Evolutionary conservation across 371 early-diverging fungal species (phyloP).

Genomic region (Cladochytrium tenue): DNA sequence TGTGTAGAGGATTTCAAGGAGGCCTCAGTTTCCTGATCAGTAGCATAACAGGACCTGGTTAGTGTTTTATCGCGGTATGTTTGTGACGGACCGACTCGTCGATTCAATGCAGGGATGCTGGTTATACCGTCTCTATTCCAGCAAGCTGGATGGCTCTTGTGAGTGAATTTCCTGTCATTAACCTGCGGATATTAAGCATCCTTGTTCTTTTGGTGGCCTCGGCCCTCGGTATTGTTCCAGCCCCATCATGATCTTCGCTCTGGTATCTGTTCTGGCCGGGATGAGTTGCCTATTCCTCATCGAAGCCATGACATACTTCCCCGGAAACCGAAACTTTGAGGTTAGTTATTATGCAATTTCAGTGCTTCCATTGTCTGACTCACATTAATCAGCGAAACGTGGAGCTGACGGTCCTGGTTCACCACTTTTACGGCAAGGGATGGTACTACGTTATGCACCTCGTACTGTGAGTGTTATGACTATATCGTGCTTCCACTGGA

Average conservation of each 20-base stretch:
- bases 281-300: slow-evolving; percentile 42
- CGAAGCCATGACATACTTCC: slow-evolving; percentile 48
- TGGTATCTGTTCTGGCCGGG: slow-evolving; percentile 36
- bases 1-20: slow-evolving; percentile 38
- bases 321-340: slow-evolving; percentile 50
- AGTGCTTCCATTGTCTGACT: too few species aligned
- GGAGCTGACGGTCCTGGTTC: slow-evolving; percentile 52
- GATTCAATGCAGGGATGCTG: slow-evolving; percentile 27
- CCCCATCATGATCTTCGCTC: slow-evolving; percentile 35
- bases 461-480: slow-evolving; percentile 27
- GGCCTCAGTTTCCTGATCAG: slow-evolving; percentile 39
- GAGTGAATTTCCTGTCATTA: too few species aligned
- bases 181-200: neutral
- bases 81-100: slow-evolving; percentile 9
- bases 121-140: slow-evolving; percentile 39
- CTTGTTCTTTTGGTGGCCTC: neutral
- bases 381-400: slow-evolving; percentile 46
- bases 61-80: slow-evolving; percentile 1
- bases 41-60: slow-evolving; percentile 46
- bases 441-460: slow-evolving; percentile 51
- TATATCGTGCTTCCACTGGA: neutral
- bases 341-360: too few species aligned
- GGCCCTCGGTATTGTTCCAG: slow-evolving; percentile 15
- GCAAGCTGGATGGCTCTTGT: slow-evolving; percentile 47
- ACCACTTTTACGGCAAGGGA: slow-evolving; percentile 50